phyloP scores from a whole-genome alignment of 331 rosid genomes.

The Phaseolus coccineus region DNA sequence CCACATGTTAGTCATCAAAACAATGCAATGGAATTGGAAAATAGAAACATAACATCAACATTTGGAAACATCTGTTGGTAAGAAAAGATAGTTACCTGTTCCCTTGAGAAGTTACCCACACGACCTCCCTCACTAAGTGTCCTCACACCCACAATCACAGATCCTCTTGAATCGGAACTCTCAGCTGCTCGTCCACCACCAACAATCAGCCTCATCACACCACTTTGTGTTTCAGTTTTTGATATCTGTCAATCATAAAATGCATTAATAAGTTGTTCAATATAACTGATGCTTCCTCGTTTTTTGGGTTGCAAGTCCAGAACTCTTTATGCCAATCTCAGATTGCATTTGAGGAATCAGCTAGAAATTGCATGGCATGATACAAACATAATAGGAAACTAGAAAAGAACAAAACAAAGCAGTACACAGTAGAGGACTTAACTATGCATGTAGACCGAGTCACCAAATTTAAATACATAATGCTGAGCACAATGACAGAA shows the following conservation, averaged over 20 bases:
- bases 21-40: neutral
- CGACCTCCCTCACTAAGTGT: constrained; percentile 99
- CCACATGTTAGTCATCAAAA: too few relatives aligned
- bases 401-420: constrained; percentile 29
- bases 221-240: constrained; percentile 86
- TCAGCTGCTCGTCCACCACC: constrained; percentile 99
- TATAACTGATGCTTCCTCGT: constrained; percentile 19
- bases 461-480: neutral
- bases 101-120: constrained; percentile 96
- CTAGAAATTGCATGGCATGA: constrained; percentile 7
- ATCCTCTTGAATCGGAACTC: constrained; percentile 78
- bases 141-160: constrained; percentile 98
- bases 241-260: constrained; percentile 68
- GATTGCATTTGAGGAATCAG: constrained; percentile 32
- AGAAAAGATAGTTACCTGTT: constrained; percentile 73
- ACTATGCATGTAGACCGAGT: constrained; percentile 14
- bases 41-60: constrained; percentile 24
- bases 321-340: constrained; percentile 30
- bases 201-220: constrained; percentile 98
- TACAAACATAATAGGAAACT: constrained; percentile 19
- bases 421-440: neutral
- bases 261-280: constrained; percentile 19
- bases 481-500: constrained; percentile 27
- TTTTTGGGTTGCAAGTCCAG: neutral
- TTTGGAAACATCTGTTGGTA: constrained; percentile 30